Evolutionary conservation across 192 early-diverging fungal species (phyloP), one percentile per base, ranked within the genome.

Genomic region (Umbelopsis vinacea): DNA sequence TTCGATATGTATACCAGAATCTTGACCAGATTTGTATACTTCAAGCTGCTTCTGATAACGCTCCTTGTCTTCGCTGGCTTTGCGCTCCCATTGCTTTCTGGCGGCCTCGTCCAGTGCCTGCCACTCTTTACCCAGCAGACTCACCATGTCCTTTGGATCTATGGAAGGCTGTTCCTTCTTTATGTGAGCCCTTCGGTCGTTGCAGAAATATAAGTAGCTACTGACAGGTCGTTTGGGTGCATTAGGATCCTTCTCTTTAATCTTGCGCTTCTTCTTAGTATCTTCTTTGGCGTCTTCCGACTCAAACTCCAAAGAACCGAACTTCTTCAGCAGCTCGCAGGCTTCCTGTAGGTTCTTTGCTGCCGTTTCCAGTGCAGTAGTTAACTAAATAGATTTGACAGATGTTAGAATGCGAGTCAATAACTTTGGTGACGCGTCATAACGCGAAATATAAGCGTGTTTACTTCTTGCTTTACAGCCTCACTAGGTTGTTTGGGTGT

Each of bases 141-240:
- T 72, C 9, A 45, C 71, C 33, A 72, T 23, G 26, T 72, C 71
- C 71, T 72, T 72, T 24, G 52, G 54, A 24, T 72, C 35, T 37
- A 81, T 86, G 2, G 86, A 79, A 29, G 93, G 92, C 87, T 95
- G 90, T 54, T 92, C 85, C 54, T 87, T 86, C 86, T 91, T 89
- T 53, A 95, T 89, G 46, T 84, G 75, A 40, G 85, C 76, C 48
- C 95, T 87, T 84, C 87, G 89, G 72, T 87, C 92, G 78, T 93
- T 86, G 40, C 91, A 90, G 81, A 92, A 97, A 76, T 92, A 83
- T 81, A 97, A 88, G 85, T 92, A 97, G 24, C 91, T 92, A 12
- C 93, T 89, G 68, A 94, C 84, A 1, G 92, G 88, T 83, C 91
- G 91, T 87, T 97, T 97, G 82, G 95, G 95, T 8, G 89, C 90